Percentiles rank a stretch among this genome's conserved stretches.
These are phyloP conservation scores for Hypoxylon sp. DNA, from an alignment of 2,329 filamentous ascomycete species.

Conservation along the genomic window DNA sequence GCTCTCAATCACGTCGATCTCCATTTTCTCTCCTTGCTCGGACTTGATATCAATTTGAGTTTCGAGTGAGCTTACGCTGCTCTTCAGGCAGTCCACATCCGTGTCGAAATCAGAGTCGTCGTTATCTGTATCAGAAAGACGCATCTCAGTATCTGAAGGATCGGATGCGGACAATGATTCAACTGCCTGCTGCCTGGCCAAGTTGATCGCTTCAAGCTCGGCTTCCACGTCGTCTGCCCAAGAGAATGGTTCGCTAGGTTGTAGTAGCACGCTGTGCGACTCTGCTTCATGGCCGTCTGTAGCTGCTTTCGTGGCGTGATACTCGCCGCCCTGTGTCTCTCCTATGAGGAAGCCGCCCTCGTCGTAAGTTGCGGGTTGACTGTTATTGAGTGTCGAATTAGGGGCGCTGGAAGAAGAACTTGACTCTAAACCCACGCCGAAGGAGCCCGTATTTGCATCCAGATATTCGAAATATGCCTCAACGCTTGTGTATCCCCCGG, in stretches of 20 bases:
- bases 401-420: background rate
- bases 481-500: conserved; percentile 17
- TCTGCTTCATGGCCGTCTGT: background rate
- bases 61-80: background rate
- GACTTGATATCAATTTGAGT: background rate
- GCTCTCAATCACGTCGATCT: background rate
- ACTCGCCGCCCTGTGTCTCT: background rate
- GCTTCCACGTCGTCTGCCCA: conserved; percentile 34
- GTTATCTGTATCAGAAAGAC: background rate
- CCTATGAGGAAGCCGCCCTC: conserved; percentile 20
- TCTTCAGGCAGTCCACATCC: background rate
- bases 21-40: background rate
- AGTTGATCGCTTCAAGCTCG: background rate
- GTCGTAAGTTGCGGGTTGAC: conserved; percentile 17
- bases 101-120: conserved; percentile 7
- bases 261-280: background rate
- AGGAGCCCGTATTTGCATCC: background rate
- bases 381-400: background rate
- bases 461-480: conserved; percentile 28
- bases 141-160: background rate
- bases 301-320: background rate
- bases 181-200: background rate
- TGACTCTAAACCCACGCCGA: background rate
- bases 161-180: background rate
- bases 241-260: conserved; percentile 3